These are phyloP conservation scores for Beverwykella pulmonaria DNA, from an alignment of 495 filamentous ascomycete genomes.

Conservation along the genomic window DNA sequence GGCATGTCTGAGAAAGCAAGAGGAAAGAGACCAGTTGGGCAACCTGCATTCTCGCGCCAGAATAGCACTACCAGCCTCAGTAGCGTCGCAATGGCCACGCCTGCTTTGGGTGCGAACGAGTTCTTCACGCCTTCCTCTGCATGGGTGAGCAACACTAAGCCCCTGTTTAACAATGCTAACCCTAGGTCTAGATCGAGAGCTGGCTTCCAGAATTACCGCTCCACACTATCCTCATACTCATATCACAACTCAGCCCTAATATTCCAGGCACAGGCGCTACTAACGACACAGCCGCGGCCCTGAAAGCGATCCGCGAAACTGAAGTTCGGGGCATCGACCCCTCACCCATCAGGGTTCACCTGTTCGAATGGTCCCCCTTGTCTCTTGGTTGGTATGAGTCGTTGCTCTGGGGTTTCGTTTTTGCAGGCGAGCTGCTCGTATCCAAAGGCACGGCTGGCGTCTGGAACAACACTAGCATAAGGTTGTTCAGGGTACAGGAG, in stretches of 20 bases:
- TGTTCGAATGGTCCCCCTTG: slow-evolving; percentile 93
- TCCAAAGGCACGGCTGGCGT: slow-evolving; percentile 87
- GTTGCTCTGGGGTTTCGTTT: slow-evolving; percentile 93
- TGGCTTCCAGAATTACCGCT: slow-evolving; percentile 93
- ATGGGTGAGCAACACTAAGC: slow-evolving; percentile 59
- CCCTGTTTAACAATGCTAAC: slow-evolving; percentile 21
- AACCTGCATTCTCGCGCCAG: slow-evolving; percentile 82
- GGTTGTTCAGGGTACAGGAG: slow-evolving; percentile 88
- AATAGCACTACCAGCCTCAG: slow-evolving; percentile 85
- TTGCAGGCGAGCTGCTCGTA: slow-evolving; percentile 85
- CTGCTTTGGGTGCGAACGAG: slow-evolving; percentile 54
- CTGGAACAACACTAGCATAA: slow-evolving; percentile 89
- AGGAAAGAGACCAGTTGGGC: slow-evolving; percentile 92
- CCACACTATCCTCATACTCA: slow-evolving; percentile 83
- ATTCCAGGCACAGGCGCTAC: slow-evolving; percentile 52
- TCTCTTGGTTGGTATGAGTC: slow-evolving; percentile 96
- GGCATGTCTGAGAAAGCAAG: slow-evolving; percentile 98
- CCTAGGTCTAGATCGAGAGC: slow-evolving; percentile 71
- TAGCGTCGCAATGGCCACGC: slow-evolving; percentile 64
- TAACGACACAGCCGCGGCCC: slow-evolving; percentile 36
- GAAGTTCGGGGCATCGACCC: slow-evolving; percentile 69
- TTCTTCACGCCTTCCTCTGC: slow-evolving; percentile 75
- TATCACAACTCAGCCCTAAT: slow-evolving; percentile 58
- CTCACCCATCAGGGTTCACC: slow-evolving; percentile 74
- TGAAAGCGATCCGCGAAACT: slow-evolving; percentile 36